Evolutionary conservation across 2,329 filamentous ascomycete genomes (phyloP), one percentile per base, ranked within the genome.

Genomic region (Rutstroemia sp.): DNA sequence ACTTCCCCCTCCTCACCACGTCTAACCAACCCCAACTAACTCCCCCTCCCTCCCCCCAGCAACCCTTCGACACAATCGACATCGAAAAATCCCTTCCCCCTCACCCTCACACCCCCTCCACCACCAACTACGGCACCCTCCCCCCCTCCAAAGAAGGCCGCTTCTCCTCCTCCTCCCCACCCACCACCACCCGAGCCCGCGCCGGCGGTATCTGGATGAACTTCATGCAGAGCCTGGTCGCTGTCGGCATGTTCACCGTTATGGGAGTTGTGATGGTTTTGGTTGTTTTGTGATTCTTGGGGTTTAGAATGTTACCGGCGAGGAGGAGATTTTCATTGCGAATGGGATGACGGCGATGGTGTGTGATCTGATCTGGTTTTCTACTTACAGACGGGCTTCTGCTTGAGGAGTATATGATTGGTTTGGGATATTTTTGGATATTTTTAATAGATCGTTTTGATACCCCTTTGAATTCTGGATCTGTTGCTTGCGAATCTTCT

Each of bases 151-250:
- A 55, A 44, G 52, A 50, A 42, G 34, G 46, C 6, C 12, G 17
- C 2, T 5, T 19, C 10, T 10, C 10, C 10, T 21, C 21, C 17
- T 21, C 21, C 17, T 27, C 27, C 36, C 4, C 23, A 23, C 23
- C 23, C 5, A 23, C 23, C 23, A 23, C 23, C 23, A 23, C 23
- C 23, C 16, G 34, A 44, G 42, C 23, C 12, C 16, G 25, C 21
- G 8, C 51, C 38, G 14, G 21, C 38, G 52, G 36, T 5, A 44
- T 54, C 39, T 55, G 46, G 52, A 30, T 50, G 17, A 55, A 38
- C 42, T 42, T 55, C 42, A 23, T 50, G 10, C 52, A 55, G 25
- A 55, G 52, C 14, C 16, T 55, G n/a, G 36, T 55, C 4, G 52
- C 52, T 21, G 52, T 55, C n/a, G 36, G 52, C 5, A 27, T 55